These are phyloP conservation scores for Neckera pumila DNA, from an alignment of 225 moss, liverwort and hornwort species.

Conservation along the genomic window DNA sequence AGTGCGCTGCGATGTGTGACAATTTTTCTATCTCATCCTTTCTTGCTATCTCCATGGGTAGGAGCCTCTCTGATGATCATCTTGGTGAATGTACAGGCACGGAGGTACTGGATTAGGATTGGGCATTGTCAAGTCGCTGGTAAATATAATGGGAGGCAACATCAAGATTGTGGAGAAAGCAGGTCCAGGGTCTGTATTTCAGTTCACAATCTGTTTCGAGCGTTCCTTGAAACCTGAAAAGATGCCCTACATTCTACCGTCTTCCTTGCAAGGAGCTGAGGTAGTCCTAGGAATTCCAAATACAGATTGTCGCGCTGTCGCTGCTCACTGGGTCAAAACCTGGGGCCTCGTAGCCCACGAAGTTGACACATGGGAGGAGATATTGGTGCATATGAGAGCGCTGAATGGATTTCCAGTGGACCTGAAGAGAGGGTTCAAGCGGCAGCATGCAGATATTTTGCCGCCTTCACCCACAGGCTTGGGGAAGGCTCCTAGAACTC, in stretches of 20 bases:
- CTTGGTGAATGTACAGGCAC: constrained; percentile 32
- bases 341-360: constrained; percentile 54
- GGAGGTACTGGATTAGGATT: constrained; percentile 75
- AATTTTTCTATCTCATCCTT: neutral
- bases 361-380: constrained; percentile 55
- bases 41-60: neutral
- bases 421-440: neutral
- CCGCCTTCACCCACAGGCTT: neutral
- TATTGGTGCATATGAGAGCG: constrained; percentile 41
- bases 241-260: constrained; percentile 25
- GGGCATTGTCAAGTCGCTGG: constrained; percentile 64
- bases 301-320: constrained; percentile 52
- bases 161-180: constrained; percentile 63
- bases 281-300: constrained; percentile 62
- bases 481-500: constrained; percentile 4
- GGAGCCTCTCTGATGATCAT: neutral
- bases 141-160: constrained; percentile 67
- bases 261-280: constrained; percentile 36
- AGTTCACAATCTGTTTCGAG: constrained; percentile 57
- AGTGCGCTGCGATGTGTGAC: neutral
- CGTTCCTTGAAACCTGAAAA: constrained; percentile 27
- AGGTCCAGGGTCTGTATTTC: constrained; percentile 56
- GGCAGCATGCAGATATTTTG: constrained; percentile 2
- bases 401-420: constrained; percentile 18
- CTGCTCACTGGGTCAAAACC: constrained; percentile 53